phyloP scores from a whole-genome alignment of 441 rosid species.

The Francoa sonchifolia region DNA sequence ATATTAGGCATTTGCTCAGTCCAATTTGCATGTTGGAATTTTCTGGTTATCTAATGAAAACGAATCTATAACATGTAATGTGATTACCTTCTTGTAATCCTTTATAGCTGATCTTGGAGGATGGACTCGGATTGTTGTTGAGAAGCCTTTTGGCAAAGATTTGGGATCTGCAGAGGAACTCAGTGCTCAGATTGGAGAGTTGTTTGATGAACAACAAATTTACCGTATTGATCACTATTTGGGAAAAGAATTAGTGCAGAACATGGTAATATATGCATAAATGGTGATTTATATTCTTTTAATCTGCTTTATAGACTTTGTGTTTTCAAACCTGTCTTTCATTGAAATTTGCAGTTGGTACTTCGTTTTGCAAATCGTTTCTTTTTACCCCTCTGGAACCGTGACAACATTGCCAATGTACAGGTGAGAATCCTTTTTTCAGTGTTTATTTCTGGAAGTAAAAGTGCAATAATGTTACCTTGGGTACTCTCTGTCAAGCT shows the following conservation, averaged over 20 bases:
- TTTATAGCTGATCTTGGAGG: slow-evolving; percentile 77
- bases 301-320: slow-evolving; percentile 8
- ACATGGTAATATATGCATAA: slow-evolving; percentile 50
- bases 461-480: neutral
- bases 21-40: slow-evolving; percentile 7
- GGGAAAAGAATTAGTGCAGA: slow-evolving; percentile 97
- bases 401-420: slow-evolving; percentile 87
- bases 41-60: neutral
- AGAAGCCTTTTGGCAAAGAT: slow-evolving; percentile 96
- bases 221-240: slow-evolving; percentile 94
- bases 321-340: slow-evolving; percentile 12
- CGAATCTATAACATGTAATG: neutral
- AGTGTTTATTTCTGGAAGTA: neutral
- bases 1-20: too few species aligned
- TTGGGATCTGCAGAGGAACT: slow-evolving; percentile 73
- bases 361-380: slow-evolving; percentile 97
- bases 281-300: slow-evolving; percentile 1
- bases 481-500: slow-evolving; percentile 4
- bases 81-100: neutral
- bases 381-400: slow-evolving; percentile 97
- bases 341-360: slow-evolving; percentile 60
- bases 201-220: slow-evolving; percentile 85
- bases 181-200: slow-evolving; percentile 73
- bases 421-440: slow-evolving; percentile 45
- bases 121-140: slow-evolving; percentile 95